A percentile compares a stretch with the other conserved stretches of the same genome.
Evolutionary conservation across 331 rosid genomes (phyloP).

Genomic region (Saraca asoca): DNA sequence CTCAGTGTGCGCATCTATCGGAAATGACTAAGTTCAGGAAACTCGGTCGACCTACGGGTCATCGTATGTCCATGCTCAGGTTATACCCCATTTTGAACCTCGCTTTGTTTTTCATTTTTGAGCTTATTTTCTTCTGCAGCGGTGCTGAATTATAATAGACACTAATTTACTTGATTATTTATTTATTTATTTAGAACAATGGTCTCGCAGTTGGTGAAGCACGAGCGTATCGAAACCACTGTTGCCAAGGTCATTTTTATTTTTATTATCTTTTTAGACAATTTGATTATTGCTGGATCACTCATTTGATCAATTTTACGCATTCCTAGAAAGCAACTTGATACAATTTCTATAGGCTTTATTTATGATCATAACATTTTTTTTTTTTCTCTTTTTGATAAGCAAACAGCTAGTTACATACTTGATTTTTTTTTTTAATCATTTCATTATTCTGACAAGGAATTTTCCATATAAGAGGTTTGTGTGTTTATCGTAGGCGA

Average conservation of each 20-base stretch:
- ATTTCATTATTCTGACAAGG: neutral
- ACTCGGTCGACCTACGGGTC: slow-evolving; percentile 69
- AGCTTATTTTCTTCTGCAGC: neutral
- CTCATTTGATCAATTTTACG: no score
- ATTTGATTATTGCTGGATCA: neutral
- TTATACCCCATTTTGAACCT: slow-evolving; percentile 15
- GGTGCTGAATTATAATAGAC: neutral
- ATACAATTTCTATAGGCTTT: no score
- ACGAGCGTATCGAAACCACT: slow-evolving; percentile 97
- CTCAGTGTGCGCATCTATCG: no score
- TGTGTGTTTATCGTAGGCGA: slow-evolving; percentile 55
- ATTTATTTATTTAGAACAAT: slow-evolving; percentile 65
- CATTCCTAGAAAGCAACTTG: no score
- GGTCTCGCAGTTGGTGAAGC: slow-evolving; percentile 97
- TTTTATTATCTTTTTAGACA: neutral
- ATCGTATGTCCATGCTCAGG: slow-evolving; percentile 94
- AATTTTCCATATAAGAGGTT: neutral
- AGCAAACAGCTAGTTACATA: neutral
- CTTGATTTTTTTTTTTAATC: neutral
- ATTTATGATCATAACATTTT: no score
- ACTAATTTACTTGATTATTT: neutral
- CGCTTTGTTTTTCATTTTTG: neutral
- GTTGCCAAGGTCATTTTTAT: slow-evolving; percentile 66
- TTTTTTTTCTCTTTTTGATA: no score
- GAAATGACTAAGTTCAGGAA: slow-evolving; percentile 89